Evolutionary conservation across 306 rosid genomes (phyloP).

Genomic region (Quercus rubra): DNA sequence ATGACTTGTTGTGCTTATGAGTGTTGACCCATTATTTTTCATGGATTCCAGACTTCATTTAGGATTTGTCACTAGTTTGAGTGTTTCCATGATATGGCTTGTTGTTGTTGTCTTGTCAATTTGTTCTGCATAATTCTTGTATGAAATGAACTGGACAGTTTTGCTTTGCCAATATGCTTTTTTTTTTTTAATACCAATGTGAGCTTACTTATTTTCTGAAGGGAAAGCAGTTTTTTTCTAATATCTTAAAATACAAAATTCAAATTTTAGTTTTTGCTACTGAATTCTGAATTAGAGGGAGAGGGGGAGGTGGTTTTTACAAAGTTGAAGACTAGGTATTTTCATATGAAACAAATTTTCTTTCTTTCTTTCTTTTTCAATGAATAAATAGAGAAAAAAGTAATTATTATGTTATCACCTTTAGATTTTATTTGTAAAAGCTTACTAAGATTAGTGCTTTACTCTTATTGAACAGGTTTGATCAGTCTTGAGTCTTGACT

Average conservation of each 20-base stretch:
- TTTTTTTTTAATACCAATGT: not conserved
- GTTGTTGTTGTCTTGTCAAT: not conserved
- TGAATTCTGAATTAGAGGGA: not conserved
- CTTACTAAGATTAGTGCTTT: not conserved
- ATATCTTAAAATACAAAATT: not conserved
- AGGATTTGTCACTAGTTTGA: not conserved
- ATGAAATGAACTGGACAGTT: not conserved
- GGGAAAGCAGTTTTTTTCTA: not conserved
- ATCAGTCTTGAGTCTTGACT: not conserved
- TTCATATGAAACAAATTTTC: not conserved
- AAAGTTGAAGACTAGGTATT: not conserved
- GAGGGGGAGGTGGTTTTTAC: not conserved
- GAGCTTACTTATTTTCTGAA: not conserved
- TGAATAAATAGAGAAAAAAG: not conserved
- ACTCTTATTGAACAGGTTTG: constrained; percentile 1
- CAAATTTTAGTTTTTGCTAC: not conserved
- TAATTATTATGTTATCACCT: not conserved
- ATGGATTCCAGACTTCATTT: not conserved
- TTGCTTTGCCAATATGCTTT: not conserved
- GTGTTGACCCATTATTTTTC: not conserved
- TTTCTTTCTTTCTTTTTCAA: not conserved
- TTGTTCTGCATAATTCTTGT: not conserved
- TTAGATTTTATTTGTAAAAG: not conserved
- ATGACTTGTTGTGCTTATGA: not conserved
- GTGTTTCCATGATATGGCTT: not conserved